A percentile compares a stretch with the other conserved stretches of the same genome.
Evolutionary conservation across 129 eudicot genomes (phyloP).

Genomic region (Escallonia rubra): DNA sequence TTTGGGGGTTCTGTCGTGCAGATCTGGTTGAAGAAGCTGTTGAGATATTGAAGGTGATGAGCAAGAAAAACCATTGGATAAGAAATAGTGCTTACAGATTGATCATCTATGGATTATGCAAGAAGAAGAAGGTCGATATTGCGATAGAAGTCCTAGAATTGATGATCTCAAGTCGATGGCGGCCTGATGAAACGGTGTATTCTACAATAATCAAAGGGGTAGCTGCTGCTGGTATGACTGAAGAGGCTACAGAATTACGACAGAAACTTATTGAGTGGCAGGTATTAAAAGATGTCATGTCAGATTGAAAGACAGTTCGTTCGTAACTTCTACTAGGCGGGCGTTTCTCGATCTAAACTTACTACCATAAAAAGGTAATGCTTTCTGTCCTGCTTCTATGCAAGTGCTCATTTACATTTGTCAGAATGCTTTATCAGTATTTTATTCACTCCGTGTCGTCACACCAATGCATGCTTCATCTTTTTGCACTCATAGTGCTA

Average conservation of each 20-base stretch:
- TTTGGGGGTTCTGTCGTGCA: conserved; percentile 60
- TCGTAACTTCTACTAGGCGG: no score
- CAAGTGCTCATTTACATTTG: no score
- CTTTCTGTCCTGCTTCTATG: no score
- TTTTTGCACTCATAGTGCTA: no score
- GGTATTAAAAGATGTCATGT: conserved; percentile 12
- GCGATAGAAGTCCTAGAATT: conserved; percentile 55
- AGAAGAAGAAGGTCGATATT: conserved; percentile 37
- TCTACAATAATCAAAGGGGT: conserved; percentile 39
- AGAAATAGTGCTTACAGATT: conserved; percentile 56
- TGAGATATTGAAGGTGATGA: conserved; percentile 52
- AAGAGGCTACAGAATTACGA: conserved; percentile 36
- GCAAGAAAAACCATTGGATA: conserved; percentile 29
- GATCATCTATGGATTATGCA: conserved; percentile 50
- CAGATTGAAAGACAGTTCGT: no score
- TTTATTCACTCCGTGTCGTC: no score
- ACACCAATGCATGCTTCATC: no score
- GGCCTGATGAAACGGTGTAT: conserved; percentile 23
- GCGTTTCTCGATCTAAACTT: no score
- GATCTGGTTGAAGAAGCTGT: conserved; percentile 58
- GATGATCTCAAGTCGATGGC: conserved; percentile 38
- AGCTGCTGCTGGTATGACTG: conserved; percentile 44
- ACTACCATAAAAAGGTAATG: no score
- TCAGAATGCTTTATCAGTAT: no score
- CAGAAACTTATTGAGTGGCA: conserved; percentile 47